Conservation (phyloP, 768 basidiomycete species). For the Lyophyllum semitale region DNA sequence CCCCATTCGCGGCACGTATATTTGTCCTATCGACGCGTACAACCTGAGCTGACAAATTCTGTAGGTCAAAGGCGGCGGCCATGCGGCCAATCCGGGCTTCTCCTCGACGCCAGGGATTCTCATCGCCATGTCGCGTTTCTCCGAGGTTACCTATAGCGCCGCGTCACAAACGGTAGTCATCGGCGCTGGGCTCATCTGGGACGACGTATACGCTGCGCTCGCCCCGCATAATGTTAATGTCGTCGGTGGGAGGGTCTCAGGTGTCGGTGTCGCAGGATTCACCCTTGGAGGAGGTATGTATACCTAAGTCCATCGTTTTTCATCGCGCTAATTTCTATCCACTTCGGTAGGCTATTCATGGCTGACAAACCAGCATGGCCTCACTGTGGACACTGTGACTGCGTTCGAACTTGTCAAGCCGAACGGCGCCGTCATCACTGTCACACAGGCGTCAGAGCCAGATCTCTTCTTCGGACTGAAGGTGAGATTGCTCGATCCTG, state of each 20-base stretch:
- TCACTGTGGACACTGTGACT: slow-evolving; percentile 57
- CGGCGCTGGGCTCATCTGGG: slow-evolving; percentile 58
- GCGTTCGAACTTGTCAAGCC: slow-evolving; percentile 61
- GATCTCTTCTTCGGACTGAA: slow-evolving; percentile 45
- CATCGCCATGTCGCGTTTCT: slow-evolving; percentile 55
- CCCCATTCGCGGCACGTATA: slow-evolving; percentile 55
- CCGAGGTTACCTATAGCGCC: slow-evolving; percentile 42
- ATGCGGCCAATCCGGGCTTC: slow-evolving; percentile 54
- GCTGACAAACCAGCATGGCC: slow-evolving; percentile 60
- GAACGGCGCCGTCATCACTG: slow-evolving; percentile 42
- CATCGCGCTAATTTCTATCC: slow-evolving; percentile 26
- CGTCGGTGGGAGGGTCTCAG: slow-evolving; percentile 58
- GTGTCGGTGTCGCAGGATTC: slow-evolving; percentile 62
- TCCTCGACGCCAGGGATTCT: slow-evolving; percentile 64
- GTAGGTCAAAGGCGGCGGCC: slow-evolving; percentile 68
- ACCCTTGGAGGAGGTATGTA: slow-evolving; percentile 57
- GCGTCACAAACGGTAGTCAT: slow-evolving; percentile 39
- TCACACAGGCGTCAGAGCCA: slow-evolving; percentile 33
- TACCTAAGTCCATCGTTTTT: slow-evolving; percentile 33
- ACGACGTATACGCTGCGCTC: slow-evolving; percentile 59
- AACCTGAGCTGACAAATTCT: not conserved
- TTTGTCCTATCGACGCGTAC: not conserved
- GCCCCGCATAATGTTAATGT: slow-evolving; percentile 51
- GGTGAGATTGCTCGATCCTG: slow-evolving; percentile 17
- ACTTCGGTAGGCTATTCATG: slow-evolving; percentile 63